Conservation (phyloP, 2,329 filamentous ascomycete species). For the Monosporascus cannonballus region DNA sequence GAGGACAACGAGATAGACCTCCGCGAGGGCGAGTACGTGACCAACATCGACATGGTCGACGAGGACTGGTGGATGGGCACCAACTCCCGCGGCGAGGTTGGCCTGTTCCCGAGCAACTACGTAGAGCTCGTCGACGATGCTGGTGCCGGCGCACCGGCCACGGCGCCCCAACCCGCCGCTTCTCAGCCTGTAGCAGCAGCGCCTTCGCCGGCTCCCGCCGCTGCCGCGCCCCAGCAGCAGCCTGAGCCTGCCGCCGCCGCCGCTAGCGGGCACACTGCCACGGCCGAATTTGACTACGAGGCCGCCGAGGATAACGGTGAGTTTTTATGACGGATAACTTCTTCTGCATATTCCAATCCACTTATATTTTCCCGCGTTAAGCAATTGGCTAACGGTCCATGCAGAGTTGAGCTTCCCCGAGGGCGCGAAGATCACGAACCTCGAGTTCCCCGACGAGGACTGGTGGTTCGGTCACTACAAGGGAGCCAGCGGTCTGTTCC, state of each 20-base stretch:
- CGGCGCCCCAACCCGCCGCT: slow-evolving; percentile 21
- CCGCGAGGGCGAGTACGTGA: slow-evolving; percentile 79
- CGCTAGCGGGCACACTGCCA: slow-evolving; percentile 59
- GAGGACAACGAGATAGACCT: slow-evolving; percentile 96
- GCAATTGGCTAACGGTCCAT: slow-evolving; percentile 34
- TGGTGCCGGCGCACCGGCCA: slow-evolving; percentile 27
- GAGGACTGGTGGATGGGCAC: slow-evolving; percentile 99
- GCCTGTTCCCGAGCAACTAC: slow-evolving; percentile 95
- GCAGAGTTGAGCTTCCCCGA: slow-evolving; percentile 77
- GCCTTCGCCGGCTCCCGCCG: slow-evolving; percentile 30
- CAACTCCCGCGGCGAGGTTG: slow-evolving; percentile 76
- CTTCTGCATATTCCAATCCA: background rate
- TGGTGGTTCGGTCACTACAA: slow-evolving; percentile 94
- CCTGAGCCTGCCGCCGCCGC: slow-evolving; percentile 32
- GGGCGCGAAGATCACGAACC: slow-evolving; percentile 69
- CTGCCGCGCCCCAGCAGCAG: slow-evolving; percentile 29
- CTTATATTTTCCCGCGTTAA: background rate
- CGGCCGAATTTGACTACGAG: slow-evolving; percentile 91
- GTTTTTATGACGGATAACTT: slow-evolving; percentile 10
- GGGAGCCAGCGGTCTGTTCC: slow-evolving; percentile 78
- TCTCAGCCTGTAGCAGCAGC: slow-evolving; percentile 23
- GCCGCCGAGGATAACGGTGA: slow-evolving; percentile 87
- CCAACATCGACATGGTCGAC: slow-evolving; percentile 93
- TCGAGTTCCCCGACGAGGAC: slow-evolving; percentile 96
- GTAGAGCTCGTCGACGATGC: slow-evolving; percentile 75